Percentiles rank a stretch among this genome's conserved stretches.
Conservation (phyloP, 345 rosid species). For the Citrus unshiu region DNA sequence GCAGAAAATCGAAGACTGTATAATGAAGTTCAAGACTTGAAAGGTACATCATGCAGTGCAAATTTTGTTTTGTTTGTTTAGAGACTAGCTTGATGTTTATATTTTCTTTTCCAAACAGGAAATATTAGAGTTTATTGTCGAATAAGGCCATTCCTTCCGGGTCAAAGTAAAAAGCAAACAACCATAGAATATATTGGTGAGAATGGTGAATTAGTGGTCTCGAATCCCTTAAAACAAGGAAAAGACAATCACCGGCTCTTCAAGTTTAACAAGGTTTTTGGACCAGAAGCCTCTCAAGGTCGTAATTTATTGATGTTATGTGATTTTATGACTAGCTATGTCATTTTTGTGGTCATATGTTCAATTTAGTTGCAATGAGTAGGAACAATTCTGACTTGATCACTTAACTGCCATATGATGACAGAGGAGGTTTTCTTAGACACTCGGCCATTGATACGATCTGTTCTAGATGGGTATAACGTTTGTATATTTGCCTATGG, state of each 20-base stretch:
- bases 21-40: slow-evolving; percentile 94
- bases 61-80: slow-evolving; percentile 11
- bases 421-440: slow-evolving; percentile 93
- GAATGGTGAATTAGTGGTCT: slow-evolving; percentile 85
- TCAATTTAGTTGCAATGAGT: background rate
- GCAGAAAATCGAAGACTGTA: slow-evolving; percentile 83
- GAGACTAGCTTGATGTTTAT: slow-evolving; percentile 14
- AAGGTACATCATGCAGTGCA: slow-evolving; percentile 54
- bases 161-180: slow-evolving; percentile 71
- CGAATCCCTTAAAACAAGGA: slow-evolving; percentile 77
- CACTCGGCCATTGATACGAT: slow-evolving; percentile 85
- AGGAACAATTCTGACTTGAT: background rate
- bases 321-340: background rate
- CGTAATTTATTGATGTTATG: slow-evolving; percentile 2
- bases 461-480: slow-evolving; percentile 93
- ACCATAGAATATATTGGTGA: slow-evolving; percentile 77
- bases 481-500: slow-evolving; percentile 99
- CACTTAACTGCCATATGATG: slow-evolving; percentile 9
- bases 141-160: slow-evolving; percentile 88
- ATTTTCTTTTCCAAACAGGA: slow-evolving; percentile 42
- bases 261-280: slow-evolving; percentile 89
- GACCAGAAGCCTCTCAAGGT: slow-evolving; percentile 89
- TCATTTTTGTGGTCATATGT: slow-evolving; percentile 3
- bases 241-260: slow-evolving; percentile 75
- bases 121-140: slow-evolving; percentile 97